phyloP scores from a whole-genome alignment of 1,284 basidiomycete species.

The Termitomyces sp. region DNA sequence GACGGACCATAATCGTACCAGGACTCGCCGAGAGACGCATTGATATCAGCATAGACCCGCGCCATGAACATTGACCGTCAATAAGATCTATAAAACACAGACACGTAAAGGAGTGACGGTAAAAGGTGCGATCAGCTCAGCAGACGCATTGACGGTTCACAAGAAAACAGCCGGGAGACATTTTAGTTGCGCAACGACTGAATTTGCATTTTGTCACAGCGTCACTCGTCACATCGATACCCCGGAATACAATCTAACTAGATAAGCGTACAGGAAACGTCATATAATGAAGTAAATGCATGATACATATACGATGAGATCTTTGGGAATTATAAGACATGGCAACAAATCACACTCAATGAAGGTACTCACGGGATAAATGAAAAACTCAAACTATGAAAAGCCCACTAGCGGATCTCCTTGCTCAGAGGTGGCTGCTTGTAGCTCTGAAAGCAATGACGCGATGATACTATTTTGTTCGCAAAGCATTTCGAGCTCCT shows the following conservation, averaged over 20 bases:
- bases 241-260: neutral
- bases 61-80: constrained; percentile 33
- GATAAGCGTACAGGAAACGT: constrained; percentile 1
- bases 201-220: constrained; percentile 10
- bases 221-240: constrained; percentile 12
- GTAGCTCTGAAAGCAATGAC: constrained; percentile 50
- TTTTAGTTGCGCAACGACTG: constrained; percentile 10
- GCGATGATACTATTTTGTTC: constrained; percentile 68
- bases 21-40: constrained; percentile 36
- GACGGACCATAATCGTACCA: constrained; percentile 49
- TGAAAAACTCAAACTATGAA: constrained; percentile 9
- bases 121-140: constrained; percentile 13
- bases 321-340: constrained; percentile 1
- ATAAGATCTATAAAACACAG: constrained; percentile 3
- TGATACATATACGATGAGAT: constrained; percentile 2
- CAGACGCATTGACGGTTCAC: constrained; percentile 15
- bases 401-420: constrained; percentile 4
- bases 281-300: constrained; percentile 5
- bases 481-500: constrained; percentile 64
- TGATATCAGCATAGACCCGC: constrained; percentile 43
- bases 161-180: constrained; percentile 10
- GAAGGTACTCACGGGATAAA: constrained; percentile 5
- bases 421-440: constrained; percentile 37
- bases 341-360: neutral
- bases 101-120: constrained; percentile 7